These are phyloP conservation scores for Ustilago hordei DNA, from an alignment of 1,284 basidiomycete genomes.

Conservation along the genomic window DNA sequence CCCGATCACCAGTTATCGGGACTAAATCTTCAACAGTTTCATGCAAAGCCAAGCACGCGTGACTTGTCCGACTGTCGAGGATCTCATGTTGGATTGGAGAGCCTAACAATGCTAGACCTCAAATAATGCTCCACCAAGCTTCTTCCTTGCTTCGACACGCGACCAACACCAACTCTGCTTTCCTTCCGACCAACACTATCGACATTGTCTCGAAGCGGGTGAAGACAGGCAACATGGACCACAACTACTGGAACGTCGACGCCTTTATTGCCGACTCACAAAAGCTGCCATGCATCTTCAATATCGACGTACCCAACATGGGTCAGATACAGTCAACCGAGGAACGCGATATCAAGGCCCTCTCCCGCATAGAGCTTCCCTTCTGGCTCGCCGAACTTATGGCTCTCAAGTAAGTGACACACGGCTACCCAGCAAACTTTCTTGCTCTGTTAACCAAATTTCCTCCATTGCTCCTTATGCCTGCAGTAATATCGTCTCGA, in stretches of 20 bases:
- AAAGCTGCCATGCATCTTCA: constrained; percentile 63
- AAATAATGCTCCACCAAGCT: constrained; percentile 1
- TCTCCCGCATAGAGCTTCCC: constrained; percentile 63
- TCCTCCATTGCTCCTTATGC: not conserved
- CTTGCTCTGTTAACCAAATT: not conserved
- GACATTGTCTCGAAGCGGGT: not conserved
- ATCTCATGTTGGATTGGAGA: not conserved
- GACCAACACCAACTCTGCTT: constrained; percentile 1
- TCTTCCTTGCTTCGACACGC: not conserved
- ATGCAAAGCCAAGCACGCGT: constrained; percentile 6
- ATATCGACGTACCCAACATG: constrained; percentile 64
- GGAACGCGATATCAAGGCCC: constrained; percentile 58
- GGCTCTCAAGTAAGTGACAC: constrained; percentile 57
- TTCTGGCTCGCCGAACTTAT: constrained; percentile 67
- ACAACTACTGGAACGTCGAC: constrained; percentile 65
- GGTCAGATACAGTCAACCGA: constrained; percentile 61
- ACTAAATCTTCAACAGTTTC: not conserved
- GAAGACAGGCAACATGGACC: constrained; percentile 51
- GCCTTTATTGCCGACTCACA: constrained; percentile 62
- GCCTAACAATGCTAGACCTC: not conserved
- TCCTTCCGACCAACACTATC: not conserved
- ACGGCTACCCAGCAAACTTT: not conserved
- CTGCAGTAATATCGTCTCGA: constrained; percentile 58
- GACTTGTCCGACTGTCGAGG: not conserved
- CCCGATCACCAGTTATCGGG: no score